A percentile compares a stretch with the other conserved stretches of the same genome.
These are phyloP conservation scores for Leishmania tropica DNA, from an alignment of 208 protist species.

Conservation along the genomic window DNA sequence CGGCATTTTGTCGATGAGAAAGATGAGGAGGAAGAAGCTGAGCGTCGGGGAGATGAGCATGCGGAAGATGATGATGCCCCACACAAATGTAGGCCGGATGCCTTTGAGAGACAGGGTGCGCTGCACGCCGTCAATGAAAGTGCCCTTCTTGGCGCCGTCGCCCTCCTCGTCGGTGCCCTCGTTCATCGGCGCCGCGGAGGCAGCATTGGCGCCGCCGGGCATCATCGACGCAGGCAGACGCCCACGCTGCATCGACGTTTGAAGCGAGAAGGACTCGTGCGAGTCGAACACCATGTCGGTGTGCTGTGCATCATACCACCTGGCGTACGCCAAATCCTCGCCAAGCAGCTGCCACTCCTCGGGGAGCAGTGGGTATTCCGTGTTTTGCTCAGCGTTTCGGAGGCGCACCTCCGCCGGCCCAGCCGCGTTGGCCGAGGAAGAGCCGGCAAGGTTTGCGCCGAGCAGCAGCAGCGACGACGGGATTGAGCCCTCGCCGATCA, in stretches of 20 bases:
- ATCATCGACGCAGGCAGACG: constrained; percentile 14
- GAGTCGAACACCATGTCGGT: constrained; percentile 40
- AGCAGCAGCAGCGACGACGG: constrained; percentile 80
- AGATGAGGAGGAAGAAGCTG: constrained; percentile 50
- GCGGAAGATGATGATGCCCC: constrained; percentile 56
- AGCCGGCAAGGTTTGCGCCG: constrained; percentile 63
- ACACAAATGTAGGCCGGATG: constrained; percentile 59
- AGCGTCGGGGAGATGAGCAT: constrained; percentile 64
- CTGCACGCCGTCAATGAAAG: constrained; percentile 15
- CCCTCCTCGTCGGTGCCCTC: constrained; percentile 2
- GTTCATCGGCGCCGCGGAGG: not conserved
- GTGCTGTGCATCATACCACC: constrained; percentile 43
- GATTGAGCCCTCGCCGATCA: constrained; percentile 67
- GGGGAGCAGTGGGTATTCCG: constrained; percentile 41
- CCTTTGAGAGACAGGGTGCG: constrained; percentile 43
- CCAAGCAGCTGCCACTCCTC: constrained; percentile 35
- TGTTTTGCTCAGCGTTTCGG: constrained; percentile 79
- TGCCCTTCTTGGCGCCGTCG: constrained; percentile 1
- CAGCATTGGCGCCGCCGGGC: constrained; percentile 2
- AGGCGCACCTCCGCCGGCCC: constrained; percentile 23
- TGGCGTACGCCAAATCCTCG: constrained; percentile 26
- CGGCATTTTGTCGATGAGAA: constrained; percentile 40
- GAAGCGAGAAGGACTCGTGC: constrained; percentile 41
- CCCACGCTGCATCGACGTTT: constrained; percentile 24
- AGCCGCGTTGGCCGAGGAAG: constrained; percentile 9